Percentiles rank a stretch among this genome's conserved stretches.
Conservation (phyloP, 257 asterid species). For the Salvia splendens region DNA sequence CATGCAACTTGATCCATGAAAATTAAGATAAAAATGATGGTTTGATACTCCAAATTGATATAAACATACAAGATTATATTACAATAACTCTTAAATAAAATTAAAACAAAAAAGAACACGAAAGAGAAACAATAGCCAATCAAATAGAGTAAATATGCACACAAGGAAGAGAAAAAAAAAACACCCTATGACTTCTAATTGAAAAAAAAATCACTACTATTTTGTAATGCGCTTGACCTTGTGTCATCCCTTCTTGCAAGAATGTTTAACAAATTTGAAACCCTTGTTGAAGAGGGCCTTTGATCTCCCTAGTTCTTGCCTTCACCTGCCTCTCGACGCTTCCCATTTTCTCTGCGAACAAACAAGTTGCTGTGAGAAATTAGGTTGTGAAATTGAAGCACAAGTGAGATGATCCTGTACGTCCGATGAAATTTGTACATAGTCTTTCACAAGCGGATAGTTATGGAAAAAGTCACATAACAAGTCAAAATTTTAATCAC, state of each 20-base stretch:
- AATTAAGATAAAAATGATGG: no score
- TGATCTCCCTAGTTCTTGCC: conserved; percentile 45
- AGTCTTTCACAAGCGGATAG: no score
- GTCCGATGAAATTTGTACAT: background rate
- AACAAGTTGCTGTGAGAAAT: background rate
- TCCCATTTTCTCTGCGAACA: conserved; percentile 41
- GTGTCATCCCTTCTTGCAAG: conserved; percentile 73
- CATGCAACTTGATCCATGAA: no score
- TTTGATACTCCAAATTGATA: no score
- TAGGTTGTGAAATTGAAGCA: background rate
- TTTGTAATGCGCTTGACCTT: conserved; percentile 51
- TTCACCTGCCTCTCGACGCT: conserved; percentile 57
- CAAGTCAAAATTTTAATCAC: no score
- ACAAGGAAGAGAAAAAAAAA: background rate
- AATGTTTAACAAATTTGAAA: conserved; percentile 42
- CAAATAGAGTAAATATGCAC: no score
- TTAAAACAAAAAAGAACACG: no score
- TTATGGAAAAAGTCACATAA: no score
- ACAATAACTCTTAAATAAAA: no score
- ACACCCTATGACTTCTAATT: no score
- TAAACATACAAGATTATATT: no score
- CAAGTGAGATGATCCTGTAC: no score
- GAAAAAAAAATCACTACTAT: background rate
- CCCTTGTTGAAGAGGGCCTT: conserved; percentile 50
- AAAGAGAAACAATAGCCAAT: background rate